Base-by-base conservation (phyloP, 257 asterid species). In the Nicotiana undulata region DNA sequence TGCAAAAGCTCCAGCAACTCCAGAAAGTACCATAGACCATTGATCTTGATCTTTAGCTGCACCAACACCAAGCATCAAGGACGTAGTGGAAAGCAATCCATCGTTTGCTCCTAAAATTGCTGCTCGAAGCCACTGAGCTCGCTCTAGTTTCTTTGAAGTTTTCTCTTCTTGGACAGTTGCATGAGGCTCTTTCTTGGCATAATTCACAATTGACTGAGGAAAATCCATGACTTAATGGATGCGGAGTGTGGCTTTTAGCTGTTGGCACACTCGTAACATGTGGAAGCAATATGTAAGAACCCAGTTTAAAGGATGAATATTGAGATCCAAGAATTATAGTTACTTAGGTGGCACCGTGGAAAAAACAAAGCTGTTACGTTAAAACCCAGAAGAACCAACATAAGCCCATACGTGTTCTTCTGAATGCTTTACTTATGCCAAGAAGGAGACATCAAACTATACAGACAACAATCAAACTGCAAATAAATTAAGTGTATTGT, bases 31-130 rank as follows among this genome's bases (percentile, higher is more conserved):
- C 90, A 90, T 89, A 37, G 89, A 83, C 51, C 59, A 46, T 9
- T 85, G 88, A 53, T 88, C 93, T 4, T 49, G 79, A 74, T 89
- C 92, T 40, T 84, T 89, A 26, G 93, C 93, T 16, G 97, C 93
- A 9, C 93, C 90, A 0, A 92, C 88, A 0, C 97, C 92, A 0
- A 92, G 87, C 91, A 92, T 92, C n/a, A 92, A 86, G 80, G 93
- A 84, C 0, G 92, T 84, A 46, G 92, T 86, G 37, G 97, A 90
- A 55, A 92, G 89, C 80, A 92, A 85, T 0, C 94, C 94, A 72
- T 90, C 91, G 44, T 82, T 92, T 1, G 94, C 93, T 24, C 94
- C 97, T n/a, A 92, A 89, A 79, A 92, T 90, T 78, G 94, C 92
- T 2, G 97, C 94, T 86, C 97, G 63, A 15, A 92, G 88, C 94